phyloP scores from a whole-genome alignment of 345 rosid genomes.

The Melaleuca alternifolia region DNA sequence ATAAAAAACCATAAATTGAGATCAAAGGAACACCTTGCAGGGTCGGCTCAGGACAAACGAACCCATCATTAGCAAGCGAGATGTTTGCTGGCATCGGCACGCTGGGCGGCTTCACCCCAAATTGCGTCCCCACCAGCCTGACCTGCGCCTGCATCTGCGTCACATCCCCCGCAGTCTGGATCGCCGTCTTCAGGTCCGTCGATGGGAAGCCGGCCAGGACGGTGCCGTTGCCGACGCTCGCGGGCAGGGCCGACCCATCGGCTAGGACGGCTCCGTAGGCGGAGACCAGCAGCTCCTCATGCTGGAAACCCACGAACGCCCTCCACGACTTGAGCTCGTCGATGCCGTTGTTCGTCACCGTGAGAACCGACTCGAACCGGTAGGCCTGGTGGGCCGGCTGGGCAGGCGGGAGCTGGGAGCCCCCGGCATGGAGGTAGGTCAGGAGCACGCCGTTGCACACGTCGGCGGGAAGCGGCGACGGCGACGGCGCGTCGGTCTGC shows the following conservation, averaged over 20 bases:
- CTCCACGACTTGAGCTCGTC: constrained; percentile 67
- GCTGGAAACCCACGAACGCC: constrained; percentile 55
- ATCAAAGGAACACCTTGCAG: constrained; percentile 27
- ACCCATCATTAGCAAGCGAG: constrained; percentile 71
- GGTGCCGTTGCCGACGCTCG: constrained; percentile 65
- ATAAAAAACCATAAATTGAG: neutral
- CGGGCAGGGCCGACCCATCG: constrained; percentile 66
- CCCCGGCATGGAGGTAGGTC: constrained; percentile 37
- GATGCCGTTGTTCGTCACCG: constrained; percentile 53
- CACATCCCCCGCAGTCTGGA: constrained; percentile 79
- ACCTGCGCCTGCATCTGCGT: constrained; percentile 70
- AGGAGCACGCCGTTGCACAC: constrained; percentile 61
- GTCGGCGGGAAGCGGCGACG: constrained; percentile 30
- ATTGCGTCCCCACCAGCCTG: constrained; percentile 75
- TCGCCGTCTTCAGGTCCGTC: constrained; percentile 74
- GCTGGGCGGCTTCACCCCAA: constrained; percentile 48
- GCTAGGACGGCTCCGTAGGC: constrained; percentile 57
- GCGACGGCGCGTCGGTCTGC: constrained; percentile 9
- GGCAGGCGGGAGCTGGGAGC: constrained; percentile 51
- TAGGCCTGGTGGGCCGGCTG: constrained; percentile 56
- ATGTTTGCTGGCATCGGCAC: constrained; percentile 63
- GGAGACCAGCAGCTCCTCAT: constrained; percentile 69
- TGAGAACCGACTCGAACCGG: constrained; percentile 74
- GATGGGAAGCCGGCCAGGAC: constrained; percentile 65
- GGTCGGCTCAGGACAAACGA: constrained; percentile 33